These are phyloP conservation scores for Umbelopsis sp. DNA, from an alignment of 192 early-diverging fungal species.

Conservation along the genomic window DNA sequence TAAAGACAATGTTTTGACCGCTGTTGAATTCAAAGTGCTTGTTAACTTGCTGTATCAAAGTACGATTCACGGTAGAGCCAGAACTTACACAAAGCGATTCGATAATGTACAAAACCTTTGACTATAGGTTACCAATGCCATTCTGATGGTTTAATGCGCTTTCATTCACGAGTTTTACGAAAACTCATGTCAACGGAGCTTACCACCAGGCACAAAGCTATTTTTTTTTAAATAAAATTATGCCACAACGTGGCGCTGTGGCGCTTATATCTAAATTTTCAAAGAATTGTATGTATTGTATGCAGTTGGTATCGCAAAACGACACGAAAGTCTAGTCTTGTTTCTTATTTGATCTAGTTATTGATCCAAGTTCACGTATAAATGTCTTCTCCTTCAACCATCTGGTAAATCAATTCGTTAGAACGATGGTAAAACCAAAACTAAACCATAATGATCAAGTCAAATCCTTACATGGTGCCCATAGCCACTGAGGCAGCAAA, in stretches of 20 bases:
- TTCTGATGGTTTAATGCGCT: background rate
- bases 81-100: background rate
- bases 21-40: background rate
- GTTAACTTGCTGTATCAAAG: background rate
- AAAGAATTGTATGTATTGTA: background rate
- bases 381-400: constrained; percentile 32
- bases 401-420: background rate
- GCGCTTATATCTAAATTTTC: background rate
- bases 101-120: background rate
- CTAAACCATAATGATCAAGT: background rate
- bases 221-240: background rate
- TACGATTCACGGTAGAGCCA: background rate
- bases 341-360: constrained; percentile 22
- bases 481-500: constrained; percentile 40
- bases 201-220: no score
- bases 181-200: background rate
- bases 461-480: constrained; percentile 21
- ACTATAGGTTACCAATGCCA: background rate
- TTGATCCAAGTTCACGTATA: constrained; percentile 15
- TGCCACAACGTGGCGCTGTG: constrained; percentile 8
- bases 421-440: no score
- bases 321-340: constrained; percentile 17
- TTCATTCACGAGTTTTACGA: background rate
- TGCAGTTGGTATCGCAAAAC: background rate
- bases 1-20: background rate